phyloP scores from a whole-genome alignment of 2,329 filamentous ascomycete genomes.

The Zelopaecilomyces penicillatus region DNA sequence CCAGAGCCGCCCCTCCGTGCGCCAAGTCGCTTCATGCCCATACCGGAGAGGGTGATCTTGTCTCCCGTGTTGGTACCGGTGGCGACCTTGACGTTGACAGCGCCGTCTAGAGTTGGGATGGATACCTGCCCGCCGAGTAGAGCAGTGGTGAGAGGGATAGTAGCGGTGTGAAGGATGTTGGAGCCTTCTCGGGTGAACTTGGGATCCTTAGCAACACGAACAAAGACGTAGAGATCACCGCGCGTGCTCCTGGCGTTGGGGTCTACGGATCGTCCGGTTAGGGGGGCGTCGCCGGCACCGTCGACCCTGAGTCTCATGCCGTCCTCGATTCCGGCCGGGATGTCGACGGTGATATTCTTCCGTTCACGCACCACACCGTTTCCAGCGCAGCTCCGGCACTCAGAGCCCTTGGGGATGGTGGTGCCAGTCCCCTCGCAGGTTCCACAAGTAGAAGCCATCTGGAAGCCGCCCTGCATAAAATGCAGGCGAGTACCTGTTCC shows the following conservation, averaged over 20 bases:
- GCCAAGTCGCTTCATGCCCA: constrained; percentile 86
- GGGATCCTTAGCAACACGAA: constrained; percentile 79
- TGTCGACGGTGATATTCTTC: constrained; percentile 80
- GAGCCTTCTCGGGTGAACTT: constrained; percentile 83
- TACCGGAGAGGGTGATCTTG: constrained; percentile 76
- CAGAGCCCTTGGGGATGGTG: constrained; percentile 66
- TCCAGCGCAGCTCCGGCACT: constrained; percentile 73
- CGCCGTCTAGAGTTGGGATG: constrained; percentile 82
- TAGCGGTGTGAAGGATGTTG: constrained; percentile 87
- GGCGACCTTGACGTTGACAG: constrained; percentile 82
- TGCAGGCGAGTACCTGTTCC: constrained; percentile 83
- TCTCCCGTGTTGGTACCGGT: constrained; percentile 92
- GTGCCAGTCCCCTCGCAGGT: constrained; percentile 73
- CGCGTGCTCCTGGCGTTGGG: constrained; percentile 56
- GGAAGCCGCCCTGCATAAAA: constrained; percentile 86
- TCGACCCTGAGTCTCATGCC: constrained; percentile 84
- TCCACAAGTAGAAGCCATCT: constrained; percentile 86
- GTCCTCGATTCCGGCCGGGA: constrained; percentile 91
- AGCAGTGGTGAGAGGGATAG: constrained; percentile 86
- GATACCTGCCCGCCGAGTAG: constrained; percentile 83
- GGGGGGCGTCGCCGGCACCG: constrained; percentile 79
- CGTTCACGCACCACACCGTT: constrained; percentile 77
- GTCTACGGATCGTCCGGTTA: constrained; percentile 61
- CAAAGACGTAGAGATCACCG: constrained; percentile 86
- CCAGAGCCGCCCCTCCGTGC: constrained; percentile 60